Base-by-base conservation (phyloP, 257 asterid species). In the Cinchona pubescens region DNA sequence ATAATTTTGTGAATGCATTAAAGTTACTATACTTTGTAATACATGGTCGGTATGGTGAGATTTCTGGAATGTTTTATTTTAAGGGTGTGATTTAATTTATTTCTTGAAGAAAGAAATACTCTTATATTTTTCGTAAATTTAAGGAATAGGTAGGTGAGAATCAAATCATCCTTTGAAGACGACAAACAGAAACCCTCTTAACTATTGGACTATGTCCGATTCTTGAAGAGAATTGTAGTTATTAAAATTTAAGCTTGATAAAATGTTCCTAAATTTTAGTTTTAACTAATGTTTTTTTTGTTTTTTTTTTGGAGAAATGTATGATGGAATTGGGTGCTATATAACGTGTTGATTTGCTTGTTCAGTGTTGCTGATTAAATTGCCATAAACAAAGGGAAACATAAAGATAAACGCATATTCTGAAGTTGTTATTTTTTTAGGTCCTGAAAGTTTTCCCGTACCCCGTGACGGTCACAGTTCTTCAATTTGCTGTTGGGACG, bases 401-500 rank as follows among this genome's bases (percentile, higher is more conserved):
- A 1, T 29, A 42, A 72, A 29, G 67, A 11, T 32, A 38, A 32
- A 69, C 48, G 45, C 40, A 51, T 58, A 60, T 34, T n/a, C 14
- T 32, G 63, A 74, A 62, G 45, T 51, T 61, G 67, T 59, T 60
- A 37, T 53, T 71, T 19, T 75, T 56, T 78, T 79, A 92, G 97
- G 98, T 95, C 53, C 88, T 95, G 78, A 95, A 90, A 83, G 96
- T 84, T 27, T 92, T 67, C 76, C 98, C 86, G 69, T 90, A 86
- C 84, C 98, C 99, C 37, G 85, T 92, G 81, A 94, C 99, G 1
- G 89, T 92, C 75, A 92, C 97, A 25, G 80, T 90, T 19, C 89
- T 79, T 58, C 99, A 94, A 78, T 94, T 94, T 79, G 88, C 97
- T 13, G 97, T 94, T 34, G 99, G 99, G 35, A 73, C 93, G 14